These are phyloP conservation scores for Mallotus repandus DNA, from an alignment of 441 rosid species.

Conservation along the genomic window DNA sequence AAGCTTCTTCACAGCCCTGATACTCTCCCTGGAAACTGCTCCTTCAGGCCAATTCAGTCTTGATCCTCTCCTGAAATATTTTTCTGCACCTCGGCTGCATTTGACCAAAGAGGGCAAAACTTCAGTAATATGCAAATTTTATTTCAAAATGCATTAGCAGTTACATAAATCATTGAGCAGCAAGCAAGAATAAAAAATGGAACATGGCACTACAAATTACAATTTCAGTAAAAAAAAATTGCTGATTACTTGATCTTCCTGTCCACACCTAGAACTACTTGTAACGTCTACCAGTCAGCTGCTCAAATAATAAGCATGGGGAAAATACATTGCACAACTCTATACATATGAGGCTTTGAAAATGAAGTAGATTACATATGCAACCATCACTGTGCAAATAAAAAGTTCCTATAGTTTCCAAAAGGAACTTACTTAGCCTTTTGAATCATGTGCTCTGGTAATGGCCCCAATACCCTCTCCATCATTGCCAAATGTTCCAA, in stretches of 20 bases:
- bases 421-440: slow-evolving; percentile 51
- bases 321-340: neutral
- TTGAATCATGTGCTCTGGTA: slow-evolving; percentile 69
- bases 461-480: slow-evolving; percentile 84
- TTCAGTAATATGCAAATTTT: neutral
- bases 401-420: neutral
- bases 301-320: neutral
- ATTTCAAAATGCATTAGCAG: neutral
- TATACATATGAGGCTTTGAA: neutral
- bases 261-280: neutral
- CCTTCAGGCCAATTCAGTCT: slow-evolving; percentile 88
- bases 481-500: slow-evolving; percentile 91
- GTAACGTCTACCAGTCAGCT: neutral
- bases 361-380: neutral
- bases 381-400: neutral
- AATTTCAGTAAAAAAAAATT: neutral
- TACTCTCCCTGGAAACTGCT: slow-evolving; percentile 74
- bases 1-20: slow-evolving; percentile 77
- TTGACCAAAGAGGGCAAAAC: neutral
- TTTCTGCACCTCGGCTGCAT: slow-evolving; percentile 69
- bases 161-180: neutral
- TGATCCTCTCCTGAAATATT: slow-evolving; percentile 59
- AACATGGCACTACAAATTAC: neutral
- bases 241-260: neutral
- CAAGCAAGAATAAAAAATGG: neutral